Evolutionary conservation across 2,329 filamentous ascomycete species (phyloP).

Genomic region (Verticillium isaacii): DNA sequence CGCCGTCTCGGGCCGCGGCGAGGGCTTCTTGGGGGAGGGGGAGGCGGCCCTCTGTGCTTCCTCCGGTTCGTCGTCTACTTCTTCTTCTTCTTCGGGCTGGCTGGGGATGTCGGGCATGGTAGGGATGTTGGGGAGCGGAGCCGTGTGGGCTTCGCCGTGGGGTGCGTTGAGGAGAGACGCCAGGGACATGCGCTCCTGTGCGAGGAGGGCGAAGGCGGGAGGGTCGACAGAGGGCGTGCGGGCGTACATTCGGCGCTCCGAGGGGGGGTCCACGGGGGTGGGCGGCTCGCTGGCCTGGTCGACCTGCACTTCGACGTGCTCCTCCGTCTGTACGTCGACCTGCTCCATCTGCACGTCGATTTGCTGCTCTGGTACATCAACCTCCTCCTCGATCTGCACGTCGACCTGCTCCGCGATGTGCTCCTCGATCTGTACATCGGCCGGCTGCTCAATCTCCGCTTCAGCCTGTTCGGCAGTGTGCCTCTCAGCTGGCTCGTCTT

Average conservation of each 20-base stretch:
- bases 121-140: constrained; percentile 32
- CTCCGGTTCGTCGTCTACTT: constrained; percentile 5
- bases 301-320: not conserved
- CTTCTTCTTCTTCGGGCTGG: constrained; percentile 3
- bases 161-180: constrained; percentile 58
- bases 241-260: constrained; percentile 39
- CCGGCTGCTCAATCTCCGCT: not conserved
- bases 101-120: constrained; percentile 32
- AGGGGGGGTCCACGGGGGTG: constrained; percentile 25
- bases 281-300: constrained; percentile 21
- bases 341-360: constrained; percentile 6
- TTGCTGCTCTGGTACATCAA: constrained; percentile 12
- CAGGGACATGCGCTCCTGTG: constrained; percentile 52
- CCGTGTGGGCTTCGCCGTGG: constrained; percentile 29
- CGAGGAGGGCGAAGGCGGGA: constrained; percentile 51
- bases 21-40: not conserved
- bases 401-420: too few relatives aligned
- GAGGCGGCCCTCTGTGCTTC: not conserved
- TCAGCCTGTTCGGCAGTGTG: not conserved
- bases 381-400: constrained; percentile 3
- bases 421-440: not conserved
- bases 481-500: not conserved
- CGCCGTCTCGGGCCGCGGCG: constrained; percentile 34
- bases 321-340: constrained; percentile 6
- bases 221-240: constrained; percentile 60